Evolutionary conservation across 1,139 yeast species (phyloP).

Genomic region (Lodderomyces oxycetoniae): DNA sequence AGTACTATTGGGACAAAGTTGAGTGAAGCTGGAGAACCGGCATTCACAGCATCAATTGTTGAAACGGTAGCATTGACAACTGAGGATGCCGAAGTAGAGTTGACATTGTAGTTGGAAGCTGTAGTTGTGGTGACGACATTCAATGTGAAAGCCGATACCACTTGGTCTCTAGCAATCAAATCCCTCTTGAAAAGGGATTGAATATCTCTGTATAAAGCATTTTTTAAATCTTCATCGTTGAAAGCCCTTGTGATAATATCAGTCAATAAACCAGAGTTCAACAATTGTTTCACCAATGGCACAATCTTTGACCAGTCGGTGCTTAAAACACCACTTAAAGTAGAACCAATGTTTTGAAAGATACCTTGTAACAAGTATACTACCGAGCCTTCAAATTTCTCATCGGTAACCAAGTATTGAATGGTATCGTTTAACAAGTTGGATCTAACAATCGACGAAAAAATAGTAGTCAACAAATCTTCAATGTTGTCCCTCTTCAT

Average conservation of each 20-base stretch:
- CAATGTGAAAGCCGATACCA: neutral
- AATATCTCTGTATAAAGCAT: slow-evolving; percentile 16
- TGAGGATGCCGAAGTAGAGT: slow-evolving; percentile 3
- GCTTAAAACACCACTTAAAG: slow-evolving; percentile 15
- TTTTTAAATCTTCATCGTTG: slow-evolving; percentile 21
- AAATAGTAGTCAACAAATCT: slow-evolving; percentile 31
- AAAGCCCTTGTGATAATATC: slow-evolving; percentile 25
- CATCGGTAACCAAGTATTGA: slow-evolving; percentile 23
- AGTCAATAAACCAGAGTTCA: slow-evolving; percentile 25
- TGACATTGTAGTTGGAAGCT: neutral
- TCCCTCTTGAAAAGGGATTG: slow-evolving; percentile 4
- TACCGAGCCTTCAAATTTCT: slow-evolving; percentile 26
- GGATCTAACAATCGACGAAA: slow-evolving; percentile 27
- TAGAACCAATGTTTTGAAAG: slow-evolving; percentile 19
- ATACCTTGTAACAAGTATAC: slow-evolving; percentile 24
- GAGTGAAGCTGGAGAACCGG: slow-evolving; percentile 9
- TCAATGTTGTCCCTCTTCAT: slow-evolving; percentile 31
- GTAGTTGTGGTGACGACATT: slow-evolving; percentile 1
- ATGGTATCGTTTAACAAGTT: slow-evolving; percentile 28
- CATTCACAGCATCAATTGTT: slow-evolving; percentile 8
- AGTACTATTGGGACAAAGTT: slow-evolving; percentile 10
- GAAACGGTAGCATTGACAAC: slow-evolving; percentile 2
- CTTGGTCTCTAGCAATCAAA: slow-evolving; percentile 8
- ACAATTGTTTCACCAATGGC: slow-evolving; percentile 22
- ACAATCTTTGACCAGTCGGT: slow-evolving; percentile 19